Base-by-base conservation (phyloP, 257 asterid genomes). In the Nicotiana tabacum region DNA sequence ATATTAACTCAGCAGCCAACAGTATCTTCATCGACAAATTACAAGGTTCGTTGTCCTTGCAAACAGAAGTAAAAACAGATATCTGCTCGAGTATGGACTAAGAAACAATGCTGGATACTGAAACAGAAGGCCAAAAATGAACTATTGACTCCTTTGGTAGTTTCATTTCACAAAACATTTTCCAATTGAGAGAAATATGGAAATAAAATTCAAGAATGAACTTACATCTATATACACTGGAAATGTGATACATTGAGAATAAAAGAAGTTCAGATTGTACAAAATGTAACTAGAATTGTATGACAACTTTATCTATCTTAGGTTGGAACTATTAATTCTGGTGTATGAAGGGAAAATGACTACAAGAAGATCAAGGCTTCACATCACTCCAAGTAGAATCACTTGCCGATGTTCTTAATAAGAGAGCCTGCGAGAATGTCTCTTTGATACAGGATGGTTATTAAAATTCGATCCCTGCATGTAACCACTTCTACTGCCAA, bases 401-500 rank as follows among this genome's bases (percentile, higher is more conserved):
- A 30, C 29, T 53, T 24, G 29, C 17, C 3, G 29, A 76, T n/a
- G 66, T 72, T 69, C 81, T 88, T 85, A 88, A 83, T 90, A 89
- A 62, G 93, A 91, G 17, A 89, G 90, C 85, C 83, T 86, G 81
- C 93, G 90, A 6, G 86, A 87, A 77, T 89, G 93, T 85, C 88
- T 85, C 82, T 76, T 86, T 69, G 89, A 82, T 78, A 86, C 84
- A 65, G 82, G 57, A 33, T 61, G 86, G 46, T 85, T 78, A 46
- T 83, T 86, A 64, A 88, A 56, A 83, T 76, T 67, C 30, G 85
- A 69, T 77, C 91, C 92, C 80, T 83, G 89, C 87, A 90, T 66
- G 81, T 78, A 91, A 39, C 92, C 95, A 77, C 94, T 94, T 87
- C 90, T 89, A 84, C 91, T 89, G 61, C 97, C 95, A 72, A 88